Percentiles rank a stretch among this genome's conserved stretches.
phyloP scores from a whole-genome alignment of 2,329 filamentous ascomycete species.

The Sclerotinia nivalis region DNA sequence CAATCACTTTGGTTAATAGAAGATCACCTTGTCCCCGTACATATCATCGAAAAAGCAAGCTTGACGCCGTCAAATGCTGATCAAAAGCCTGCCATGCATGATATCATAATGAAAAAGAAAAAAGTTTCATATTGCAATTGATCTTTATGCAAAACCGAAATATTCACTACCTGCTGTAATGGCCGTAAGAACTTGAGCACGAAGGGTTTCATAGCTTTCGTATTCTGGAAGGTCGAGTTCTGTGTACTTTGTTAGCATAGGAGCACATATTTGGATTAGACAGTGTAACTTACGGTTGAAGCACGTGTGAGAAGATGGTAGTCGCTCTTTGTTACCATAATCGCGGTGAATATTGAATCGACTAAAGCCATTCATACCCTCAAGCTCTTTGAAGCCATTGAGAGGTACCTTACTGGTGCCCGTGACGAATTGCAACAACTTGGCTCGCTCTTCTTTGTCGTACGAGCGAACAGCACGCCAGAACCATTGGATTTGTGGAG shows the following conservation, averaged over 20 bases:
- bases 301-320: constrained; percentile 96
- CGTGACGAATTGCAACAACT: constrained; percentile 95
- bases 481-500: constrained; percentile 98
- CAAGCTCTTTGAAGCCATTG: constrained; percentile 97
- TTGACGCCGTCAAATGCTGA: constrained; percentile 41
- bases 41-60: constrained; percentile 29
- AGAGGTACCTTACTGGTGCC: constrained; percentile 97
- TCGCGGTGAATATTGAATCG: constrained; percentile 99
- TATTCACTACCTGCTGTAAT: constrained; percentile 98
- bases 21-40: constrained; percentile 30
- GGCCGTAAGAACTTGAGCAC: constrained; percentile 86
- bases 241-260: constrained; percentile 45
- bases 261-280: constrained; percentile 19
- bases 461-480: constrained; percentile 97
- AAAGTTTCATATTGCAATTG: constrained; percentile 23
- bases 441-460: constrained; percentile 97
- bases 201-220: constrained; percentile 88
- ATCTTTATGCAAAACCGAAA: constrained; percentile 85
- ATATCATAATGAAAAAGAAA: constrained; percentile 33
- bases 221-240: constrained; percentile 98
- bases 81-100: constrained; percentile 39
- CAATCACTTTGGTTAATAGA: constrained; percentile 15
- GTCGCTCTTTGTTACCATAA: constrained; percentile 91
- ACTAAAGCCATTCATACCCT: constrained; percentile 98
- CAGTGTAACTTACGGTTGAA: constrained; percentile 83